These are phyloP conservation scores for Blastomyces parvus DNA, from an alignment of 2,329 filamentous ascomycete genomes.

Conservation along the genomic window DNA sequence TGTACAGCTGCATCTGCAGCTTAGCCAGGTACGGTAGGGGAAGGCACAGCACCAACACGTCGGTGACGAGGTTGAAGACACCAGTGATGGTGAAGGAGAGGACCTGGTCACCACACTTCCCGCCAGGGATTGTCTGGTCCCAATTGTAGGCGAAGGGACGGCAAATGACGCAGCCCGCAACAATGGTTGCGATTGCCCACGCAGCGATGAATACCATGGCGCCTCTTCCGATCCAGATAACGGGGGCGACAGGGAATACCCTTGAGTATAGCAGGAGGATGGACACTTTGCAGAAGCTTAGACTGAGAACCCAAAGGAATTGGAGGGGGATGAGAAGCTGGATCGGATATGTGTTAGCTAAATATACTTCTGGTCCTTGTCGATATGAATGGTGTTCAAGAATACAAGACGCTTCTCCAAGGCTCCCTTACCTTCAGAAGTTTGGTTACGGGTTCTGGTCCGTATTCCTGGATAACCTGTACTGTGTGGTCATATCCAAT, in stretches of 20 bases:
- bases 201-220: slow-evolving; percentile 16
- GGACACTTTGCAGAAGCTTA: slow-evolving; percentile 20
- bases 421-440: slow-evolving; percentile 10
- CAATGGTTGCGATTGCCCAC: slow-evolving; percentile 24
- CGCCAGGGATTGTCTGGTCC: slow-evolving; percentile 20
- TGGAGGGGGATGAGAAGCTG: slow-evolving; percentile 20
- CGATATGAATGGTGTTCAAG: neutral
- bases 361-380: neutral
- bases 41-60: slow-evolving; percentile 18
- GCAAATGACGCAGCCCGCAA: slow-evolving; percentile 15
- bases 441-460: slow-evolving; percentile 17
- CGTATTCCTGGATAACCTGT: slow-evolving; percentile 15
- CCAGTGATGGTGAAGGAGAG: slow-evolving; percentile 18
- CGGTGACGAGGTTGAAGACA: slow-evolving; percentile 21
- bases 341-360: neutral
- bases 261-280: slow-evolving; percentile 19
- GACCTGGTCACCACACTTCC: slow-evolving; percentile 19
- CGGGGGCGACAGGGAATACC: slow-evolving; percentile 16
- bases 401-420: neutral
- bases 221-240: slow-evolving; percentile 14
- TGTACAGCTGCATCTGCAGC: slow-evolving; percentile 20
- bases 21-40: slow-evolving; percentile 19
- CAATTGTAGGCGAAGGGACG: slow-evolving; percentile 22
- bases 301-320: slow-evolving; percentile 21
- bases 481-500: slow-evolving; percentile 19